Conservation (phyloP, 768 basidiomycete species). For the Cytidiella melzeri region DNA sequence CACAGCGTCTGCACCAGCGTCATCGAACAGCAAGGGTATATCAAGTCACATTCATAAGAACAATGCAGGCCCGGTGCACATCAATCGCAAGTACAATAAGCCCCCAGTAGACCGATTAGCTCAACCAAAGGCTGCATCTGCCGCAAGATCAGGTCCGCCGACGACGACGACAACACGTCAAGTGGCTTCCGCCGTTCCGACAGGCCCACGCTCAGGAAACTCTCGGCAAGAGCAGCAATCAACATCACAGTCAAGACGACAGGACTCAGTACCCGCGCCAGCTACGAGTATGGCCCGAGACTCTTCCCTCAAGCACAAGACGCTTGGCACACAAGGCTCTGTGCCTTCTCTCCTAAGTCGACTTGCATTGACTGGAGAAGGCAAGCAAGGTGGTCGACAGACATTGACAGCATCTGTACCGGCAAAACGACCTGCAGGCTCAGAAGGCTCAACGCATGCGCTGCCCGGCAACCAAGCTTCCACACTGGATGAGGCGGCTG, state of each 20-base stretch:
- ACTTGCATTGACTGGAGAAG: conserved; percentile 5
- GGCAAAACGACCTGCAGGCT: conserved; percentile 16
- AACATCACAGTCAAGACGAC: neutral
- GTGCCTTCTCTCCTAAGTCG: conserved; percentile 23
- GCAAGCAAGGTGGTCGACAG: conserved; percentile 3
- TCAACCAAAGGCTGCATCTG: neutral
- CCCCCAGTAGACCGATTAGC: neutral
- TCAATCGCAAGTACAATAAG: conserved; percentile 19
- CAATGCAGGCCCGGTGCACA: conserved; percentile 19
- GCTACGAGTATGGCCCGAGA: conserved; percentile 5
- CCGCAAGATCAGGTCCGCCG: neutral
- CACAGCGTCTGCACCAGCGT: conserved; percentile 1
- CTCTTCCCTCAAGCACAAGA: conserved; percentile 3
- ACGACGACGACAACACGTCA: neutral
- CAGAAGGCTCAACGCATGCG: conserved; percentile 4
- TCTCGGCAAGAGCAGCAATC: neutral
- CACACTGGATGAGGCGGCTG: conserved; percentile 20
- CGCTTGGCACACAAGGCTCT: conserved; percentile 3
- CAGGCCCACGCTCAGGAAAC: neutral
- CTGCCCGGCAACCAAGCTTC: conserved; percentile 16
- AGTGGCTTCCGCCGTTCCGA: neutral
- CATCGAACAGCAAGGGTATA: conserved; percentile 18
- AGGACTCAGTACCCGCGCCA: neutral
- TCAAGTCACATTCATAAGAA: conserved; percentile 6
- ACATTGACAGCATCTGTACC: conserved; percentile 14